Conservation (phyloP, 106 monocot genomes). For the Apostasia ramifera region DNA sequence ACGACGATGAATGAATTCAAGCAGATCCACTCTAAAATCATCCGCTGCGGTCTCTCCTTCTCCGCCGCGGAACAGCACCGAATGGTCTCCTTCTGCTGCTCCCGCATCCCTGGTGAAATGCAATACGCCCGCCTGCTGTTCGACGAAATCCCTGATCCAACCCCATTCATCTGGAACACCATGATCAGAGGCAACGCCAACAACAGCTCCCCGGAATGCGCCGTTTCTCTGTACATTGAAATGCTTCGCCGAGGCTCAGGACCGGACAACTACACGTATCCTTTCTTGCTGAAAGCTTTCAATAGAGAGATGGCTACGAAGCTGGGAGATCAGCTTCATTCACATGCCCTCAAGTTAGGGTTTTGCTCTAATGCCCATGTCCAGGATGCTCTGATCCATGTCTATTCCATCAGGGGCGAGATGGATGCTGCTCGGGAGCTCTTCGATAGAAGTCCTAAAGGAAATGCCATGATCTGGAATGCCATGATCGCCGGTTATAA, state of each 20-base stretch:
- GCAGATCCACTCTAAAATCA: conserved; percentile 46
- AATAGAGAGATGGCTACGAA: conserved; percentile 5
- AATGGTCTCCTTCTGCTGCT: conserved; percentile 36
- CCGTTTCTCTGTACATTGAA: conserved; percentile 24
- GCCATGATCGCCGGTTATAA: conserved; percentile 48
- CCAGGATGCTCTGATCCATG: conserved; percentile 30
- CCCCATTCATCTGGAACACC: conserved; percentile 26
- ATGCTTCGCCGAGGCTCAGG: conserved; percentile 27
- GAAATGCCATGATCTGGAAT: conserved; percentile 44
- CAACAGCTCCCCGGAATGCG: conserved; percentile 20
- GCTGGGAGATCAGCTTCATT: conserved; percentile 33
- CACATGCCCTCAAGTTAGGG: conserved; percentile 45
- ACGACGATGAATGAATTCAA: conserved; percentile 38
- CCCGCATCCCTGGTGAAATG: conserved; percentile 15
- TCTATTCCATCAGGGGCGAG: conserved; percentile 34
- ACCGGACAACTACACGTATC: conserved; percentile 45
- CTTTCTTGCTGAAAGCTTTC: conserved; percentile 42
- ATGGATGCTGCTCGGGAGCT: conserved; percentile 29
- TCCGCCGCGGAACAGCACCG: conserved; percentile 10
- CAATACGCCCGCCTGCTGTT: conserved; percentile 45
- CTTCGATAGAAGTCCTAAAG: conserved; percentile 24
- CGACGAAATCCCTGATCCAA: conserved; percentile 33
- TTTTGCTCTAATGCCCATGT: conserved; percentile 27
- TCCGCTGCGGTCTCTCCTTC: conserved; percentile 25
- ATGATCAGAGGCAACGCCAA: conserved; percentile 37